These are phyloP conservation scores for Cladosporium sp. DNA, from an alignment of 2,329 filamentous ascomycete species.

Conservation along the genomic window DNA sequence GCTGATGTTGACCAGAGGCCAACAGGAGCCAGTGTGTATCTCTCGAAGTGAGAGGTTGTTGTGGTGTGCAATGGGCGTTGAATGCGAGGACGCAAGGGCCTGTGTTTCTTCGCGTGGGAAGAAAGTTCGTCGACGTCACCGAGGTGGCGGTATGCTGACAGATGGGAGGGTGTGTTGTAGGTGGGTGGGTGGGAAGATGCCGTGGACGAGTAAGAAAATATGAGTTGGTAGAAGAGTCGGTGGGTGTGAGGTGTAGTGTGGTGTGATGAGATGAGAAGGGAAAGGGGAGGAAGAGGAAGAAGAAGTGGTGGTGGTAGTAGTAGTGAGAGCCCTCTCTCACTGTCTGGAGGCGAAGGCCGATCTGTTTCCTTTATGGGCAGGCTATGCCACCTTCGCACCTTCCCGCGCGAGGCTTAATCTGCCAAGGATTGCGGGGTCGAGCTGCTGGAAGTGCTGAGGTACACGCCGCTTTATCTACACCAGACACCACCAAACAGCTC, in stretches of 20 bases:
- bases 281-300: not conserved
- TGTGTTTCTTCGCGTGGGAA: not conserved
- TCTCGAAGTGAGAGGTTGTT: not conserved
- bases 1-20: conserved; percentile 11
- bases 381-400: too few relatives aligned
- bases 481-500: conserved; percentile 1
- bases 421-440: conserved; percentile 8
- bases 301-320: not conserved
- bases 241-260: not conserved
- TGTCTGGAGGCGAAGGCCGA: conserved; percentile 2
- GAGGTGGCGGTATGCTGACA: not conserved
- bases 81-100: conserved; percentile 8
- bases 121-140: conserved; percentile 11
- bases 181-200: too few relatives aligned
- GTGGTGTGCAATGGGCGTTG: not conserved
- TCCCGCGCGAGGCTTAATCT: too few relatives aligned
- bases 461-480: conserved; percentile 4
- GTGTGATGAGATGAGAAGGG: not conserved
- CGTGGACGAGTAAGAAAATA: too few relatives aligned
- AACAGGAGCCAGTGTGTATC: conserved; percentile 11
- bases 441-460: too few relatives aligned
- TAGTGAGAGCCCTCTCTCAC: not conserved
- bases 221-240: not conserved
- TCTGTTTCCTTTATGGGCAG: conserved; percentile 7
- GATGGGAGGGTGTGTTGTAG: too few relatives aligned